phyloP scores from a whole-genome alignment of 768 basidiomycete species.

The Termitomyces titanicus region DNA sequence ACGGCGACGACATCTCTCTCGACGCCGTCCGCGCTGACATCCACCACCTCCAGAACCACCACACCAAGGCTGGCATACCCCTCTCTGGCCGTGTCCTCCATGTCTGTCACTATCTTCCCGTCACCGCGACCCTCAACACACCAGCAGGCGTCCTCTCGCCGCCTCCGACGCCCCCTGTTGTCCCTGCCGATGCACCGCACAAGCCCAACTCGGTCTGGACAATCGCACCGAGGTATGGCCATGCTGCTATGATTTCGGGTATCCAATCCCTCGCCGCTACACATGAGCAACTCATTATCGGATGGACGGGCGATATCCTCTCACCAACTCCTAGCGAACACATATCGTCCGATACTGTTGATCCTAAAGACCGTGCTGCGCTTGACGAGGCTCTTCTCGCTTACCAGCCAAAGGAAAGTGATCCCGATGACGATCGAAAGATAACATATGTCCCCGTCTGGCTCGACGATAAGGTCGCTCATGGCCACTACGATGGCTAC shows the following conservation, averaged over 20 bases:
- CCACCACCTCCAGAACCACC: constrained; percentile 65
- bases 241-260: constrained; percentile 93
- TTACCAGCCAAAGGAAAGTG: constrained; percentile 59
- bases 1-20: constrained; percentile 64
- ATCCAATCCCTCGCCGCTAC: constrained; percentile 80
- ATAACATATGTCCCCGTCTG: constrained; percentile 86
- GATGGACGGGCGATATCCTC: constrained; percentile 90
- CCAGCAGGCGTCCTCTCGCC: constrained; percentile 59
- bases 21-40: constrained; percentile 75
- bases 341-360: constrained; percentile 49
- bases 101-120: constrained; percentile 86
- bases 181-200: constrained; percentile 30
- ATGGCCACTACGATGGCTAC: constrained; percentile 95
- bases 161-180: constrained; percentile 73
- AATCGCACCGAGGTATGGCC: constrained; percentile 77
- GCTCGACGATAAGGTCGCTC: constrained; percentile 85
- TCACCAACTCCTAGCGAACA: constrained; percentile 41
- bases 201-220: constrained; percentile 53
- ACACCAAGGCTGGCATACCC: constrained; percentile 59
- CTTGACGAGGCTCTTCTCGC: constrained; percentile 62
- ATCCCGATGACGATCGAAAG: constrained; percentile 50
- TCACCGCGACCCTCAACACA: constrained; percentile 59
- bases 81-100: constrained; percentile 80
- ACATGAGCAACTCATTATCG: constrained; percentile 89
- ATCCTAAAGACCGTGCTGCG: constrained; percentile 57